Evolutionary conservation across 192 early-diverging fungal genomes (phyloP), one percentile per base, ranked within the genome.

Genomic region (Coemansia sp.): DNA sequence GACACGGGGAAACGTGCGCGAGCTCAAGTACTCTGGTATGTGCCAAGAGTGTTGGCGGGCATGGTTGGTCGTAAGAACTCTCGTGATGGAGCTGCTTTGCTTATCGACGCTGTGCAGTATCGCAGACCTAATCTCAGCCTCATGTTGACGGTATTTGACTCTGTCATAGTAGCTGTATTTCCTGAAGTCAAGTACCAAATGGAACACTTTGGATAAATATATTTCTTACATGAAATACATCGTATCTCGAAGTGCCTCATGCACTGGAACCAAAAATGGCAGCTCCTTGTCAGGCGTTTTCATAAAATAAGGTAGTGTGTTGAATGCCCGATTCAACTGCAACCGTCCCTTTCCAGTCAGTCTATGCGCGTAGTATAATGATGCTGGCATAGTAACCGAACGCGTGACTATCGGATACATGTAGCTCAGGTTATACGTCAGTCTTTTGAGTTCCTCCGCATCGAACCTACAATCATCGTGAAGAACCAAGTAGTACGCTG

Each of bases 61-160:
- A 88, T 95, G 85, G 91, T 98, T 0, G 95, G 95, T 2, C 73
- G 86, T 47, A 87, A 90, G 52, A 98, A 98, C 64, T 90, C 94
- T 0, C 73, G 84, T 4, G 73, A 85, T 40, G 95, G 95, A 13
- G 93, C 95, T 0, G 39, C 80, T 15, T 74, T 89, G 15, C 71
- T 93, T 4, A 86, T 90, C 62, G 86, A 82, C 30, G 76, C 90
- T 1, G 84, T 95, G 59, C 95, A 98, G 77, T 86, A 91, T 39
- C 81, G 83, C 6, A 22, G 84, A n/a, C 72, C 94, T 4, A 96
- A 95, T 61, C 89, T 92, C 47, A 89, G 91, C 35, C 78, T 98
- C n/a, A 80, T 87, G 6, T 91, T 95, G 67, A 82, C 70, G 5
- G 53, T 91, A 1, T 74, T 95, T 12, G 95, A 98, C 71, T 92